Evolutionary conservation across 2,329 filamentous ascomycete species (phyloP), one percentile per base, ranked within the genome.

Genomic region (Aureobasidium mangrovei): DNA sequence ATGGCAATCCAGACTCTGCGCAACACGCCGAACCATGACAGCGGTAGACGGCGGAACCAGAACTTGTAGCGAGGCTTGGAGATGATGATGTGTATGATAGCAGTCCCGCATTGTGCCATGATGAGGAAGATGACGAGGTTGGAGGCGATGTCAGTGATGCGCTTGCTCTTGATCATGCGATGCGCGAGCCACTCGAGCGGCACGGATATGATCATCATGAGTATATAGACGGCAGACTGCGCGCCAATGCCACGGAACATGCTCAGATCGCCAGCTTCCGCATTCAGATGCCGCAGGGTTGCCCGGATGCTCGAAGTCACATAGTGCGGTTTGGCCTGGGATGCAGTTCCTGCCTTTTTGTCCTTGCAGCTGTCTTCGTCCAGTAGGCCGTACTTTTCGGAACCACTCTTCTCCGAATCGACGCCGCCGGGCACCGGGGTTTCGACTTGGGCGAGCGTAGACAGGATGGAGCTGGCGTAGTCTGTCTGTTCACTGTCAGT

Each of bases 21-120:
- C n/a, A 58, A 9, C 2, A 45, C 48, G 7, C 38, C 12, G 8
- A 58, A n/a, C 39, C 53, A 58, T 4, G 54, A 39, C 10, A 54
- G 7, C 7, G 54, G 54, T 38, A 58, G 39, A 33, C 57, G 57
- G 18, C 57, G 57, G 41, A 52, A 58, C 57, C 57, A 58, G 36
- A 57, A 44, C 4, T 56, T 56, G 45, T 46, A 32, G 7, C 44
- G 47, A 4, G 51, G 57, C 28, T 56, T 53, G 8, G 57, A 54
- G 32, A 58, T 54, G 47, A 40, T 41, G 27, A 58, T 51, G 44
- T 58, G 57, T 24, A 55, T 29, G 12, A 47, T 31, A 1, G 46
- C 46, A 2, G 54, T 44, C 5, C 6, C 8, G 18, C 40, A 38
- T 35, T 53, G 47, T 18, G 28, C 29, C 4, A 44, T 45, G 6